phyloP scores from a whole-genome alignment of 768 basidiomycete genomes.

The Mycena vulgaris region DNA sequence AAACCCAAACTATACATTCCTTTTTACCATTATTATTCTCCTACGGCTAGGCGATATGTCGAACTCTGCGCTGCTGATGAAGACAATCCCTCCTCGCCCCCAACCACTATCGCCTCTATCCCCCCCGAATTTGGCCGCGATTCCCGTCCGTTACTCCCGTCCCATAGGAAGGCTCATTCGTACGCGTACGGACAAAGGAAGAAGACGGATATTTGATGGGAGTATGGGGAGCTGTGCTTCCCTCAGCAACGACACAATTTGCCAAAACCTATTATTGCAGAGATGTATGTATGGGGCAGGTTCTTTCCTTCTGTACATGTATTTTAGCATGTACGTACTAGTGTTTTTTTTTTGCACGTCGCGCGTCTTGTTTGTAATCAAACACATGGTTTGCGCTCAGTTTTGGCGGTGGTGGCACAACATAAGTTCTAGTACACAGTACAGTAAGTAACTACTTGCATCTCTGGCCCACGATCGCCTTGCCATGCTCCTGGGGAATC shows the following conservation, averaged over 20 bases:
- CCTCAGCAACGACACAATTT: constrained; percentile 15
- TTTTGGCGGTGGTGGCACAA: constrained; percentile 11
- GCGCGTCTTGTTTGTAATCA: constrained; percentile 27
- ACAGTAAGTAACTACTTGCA: constrained; percentile 75
- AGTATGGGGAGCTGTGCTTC: constrained; percentile 27
- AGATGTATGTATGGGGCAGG: constrained; percentile 29
- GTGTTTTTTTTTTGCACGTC: constrained; percentile 25
- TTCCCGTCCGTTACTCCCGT: constrained; percentile 10
- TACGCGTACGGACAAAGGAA: constrained; percentile 8
- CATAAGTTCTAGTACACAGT: constrained; percentile 34
- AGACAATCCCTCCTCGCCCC: constrained; percentile 18
- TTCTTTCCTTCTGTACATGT: constrained; percentile 31
- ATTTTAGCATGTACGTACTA: constrained; percentile 32
- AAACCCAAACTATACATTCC: constrained; percentile 41
- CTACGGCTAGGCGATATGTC: constrained; percentile 15
- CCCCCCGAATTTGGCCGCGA: not conserved
- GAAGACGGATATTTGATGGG: not conserved
- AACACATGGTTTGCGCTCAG: constrained; percentile 1
- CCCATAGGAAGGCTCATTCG: constrained; percentile 15
- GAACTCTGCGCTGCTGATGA: constrained; percentile 1
- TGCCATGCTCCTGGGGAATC: constrained; percentile 79
- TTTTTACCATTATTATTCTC: constrained; percentile 35
- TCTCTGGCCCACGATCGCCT: constrained; percentile 85
- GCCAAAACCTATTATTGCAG: constrained; percentile 22
- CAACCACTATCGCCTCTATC: constrained; percentile 6